Conservation (phyloP, 140 eudicot species). For the Eryngium alpinum region DNA sequence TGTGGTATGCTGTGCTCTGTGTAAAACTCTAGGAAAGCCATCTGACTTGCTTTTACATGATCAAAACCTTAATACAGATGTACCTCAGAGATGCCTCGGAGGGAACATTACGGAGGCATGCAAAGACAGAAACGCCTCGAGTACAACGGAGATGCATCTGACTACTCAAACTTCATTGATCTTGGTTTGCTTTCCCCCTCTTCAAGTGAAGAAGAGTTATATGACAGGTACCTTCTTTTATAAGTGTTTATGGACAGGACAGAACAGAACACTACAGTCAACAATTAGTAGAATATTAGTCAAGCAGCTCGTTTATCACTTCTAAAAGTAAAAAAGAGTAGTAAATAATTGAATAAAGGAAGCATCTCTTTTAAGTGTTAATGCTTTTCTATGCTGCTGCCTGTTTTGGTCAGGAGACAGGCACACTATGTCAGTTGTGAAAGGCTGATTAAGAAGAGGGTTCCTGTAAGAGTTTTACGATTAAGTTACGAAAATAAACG, state of each 20-base stretch:
- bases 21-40: no score
- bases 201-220: conserved; percentile 47
- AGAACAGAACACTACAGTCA: background rate
- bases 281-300: conserved; percentile 8
- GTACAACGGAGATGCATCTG: conserved; percentile 42
- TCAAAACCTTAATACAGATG: conserved; percentile 28
- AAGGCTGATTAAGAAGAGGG: background rate
- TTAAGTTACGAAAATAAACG: background rate
- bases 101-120: conserved; percentile 41
- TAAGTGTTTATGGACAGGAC: conserved; percentile 7
- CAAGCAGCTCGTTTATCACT: conserved; percentile 4
- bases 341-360: background rate
- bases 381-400: background rate
- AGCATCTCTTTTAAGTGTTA: background rate
- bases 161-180: conserved; percentile 78
- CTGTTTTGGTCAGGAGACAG: background rate
- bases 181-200: conserved; percentile 82
- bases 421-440: background rate
- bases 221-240: conserved; percentile 47
- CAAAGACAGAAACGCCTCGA: conserved; percentile 36
- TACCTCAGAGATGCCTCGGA: conserved; percentile 33
- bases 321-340: background rate
- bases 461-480: background rate
- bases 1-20: no score
- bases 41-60: conserved; percentile 3